A percentile compares a stretch with the other conserved stretches of the same genome.
Evolutionary conservation across 192 early-diverging fungal species (phyloP).

Genomic region (Entomortierella chlamydospora): DNA sequence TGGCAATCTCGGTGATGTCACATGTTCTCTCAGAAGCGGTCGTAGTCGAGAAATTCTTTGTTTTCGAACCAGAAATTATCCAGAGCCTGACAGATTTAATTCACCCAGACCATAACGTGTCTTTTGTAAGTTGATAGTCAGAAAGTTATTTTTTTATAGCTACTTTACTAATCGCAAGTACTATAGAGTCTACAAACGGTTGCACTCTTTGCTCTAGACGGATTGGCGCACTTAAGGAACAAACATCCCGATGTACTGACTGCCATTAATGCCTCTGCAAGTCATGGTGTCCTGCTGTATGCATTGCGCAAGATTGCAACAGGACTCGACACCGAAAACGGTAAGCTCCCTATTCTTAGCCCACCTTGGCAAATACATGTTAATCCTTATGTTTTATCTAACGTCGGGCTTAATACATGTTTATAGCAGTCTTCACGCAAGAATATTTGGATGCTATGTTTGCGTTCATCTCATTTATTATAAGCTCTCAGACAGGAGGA

Average conservation of each 20-base stretch:
- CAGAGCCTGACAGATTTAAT: slow-evolving; percentile 81
- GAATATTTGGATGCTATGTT: slow-evolving; percentile 91
- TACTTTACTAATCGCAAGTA: neutral
- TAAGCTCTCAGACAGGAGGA: slow-evolving; percentile 84
- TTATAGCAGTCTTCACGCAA: slow-evolving; percentile 58
- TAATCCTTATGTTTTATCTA: neutral
- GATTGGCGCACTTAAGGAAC: slow-evolving; percentile 80
- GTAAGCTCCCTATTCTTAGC: slow-evolving; percentile 6
- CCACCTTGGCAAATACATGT: no score
- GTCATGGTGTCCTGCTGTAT: slow-evolving; percentile 91
- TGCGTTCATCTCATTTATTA: slow-evolving; percentile 79
- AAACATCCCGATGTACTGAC: slow-evolving; percentile 84
- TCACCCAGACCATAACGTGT: slow-evolving; percentile 73
- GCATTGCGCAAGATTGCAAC: slow-evolving; percentile 80
- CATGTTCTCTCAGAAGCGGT: slow-evolving; percentile 71
- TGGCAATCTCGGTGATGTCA: slow-evolving; percentile 82
- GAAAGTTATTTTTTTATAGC: neutral
- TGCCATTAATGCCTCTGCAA: slow-evolving; percentile 91
- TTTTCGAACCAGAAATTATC: slow-evolving; percentile 91
- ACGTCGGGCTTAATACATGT: neutral
- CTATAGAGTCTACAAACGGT: slow-evolving; percentile 79
- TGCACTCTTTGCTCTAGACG: slow-evolving; percentile 86
- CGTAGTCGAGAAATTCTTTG: slow-evolving; percentile 78
- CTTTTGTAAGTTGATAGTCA: slow-evolving; percentile 59
- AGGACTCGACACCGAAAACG: slow-evolving; percentile 55